phyloP scores from a whole-genome alignment of 257 asterid genomes.

The Misopates orontium region DNA sequence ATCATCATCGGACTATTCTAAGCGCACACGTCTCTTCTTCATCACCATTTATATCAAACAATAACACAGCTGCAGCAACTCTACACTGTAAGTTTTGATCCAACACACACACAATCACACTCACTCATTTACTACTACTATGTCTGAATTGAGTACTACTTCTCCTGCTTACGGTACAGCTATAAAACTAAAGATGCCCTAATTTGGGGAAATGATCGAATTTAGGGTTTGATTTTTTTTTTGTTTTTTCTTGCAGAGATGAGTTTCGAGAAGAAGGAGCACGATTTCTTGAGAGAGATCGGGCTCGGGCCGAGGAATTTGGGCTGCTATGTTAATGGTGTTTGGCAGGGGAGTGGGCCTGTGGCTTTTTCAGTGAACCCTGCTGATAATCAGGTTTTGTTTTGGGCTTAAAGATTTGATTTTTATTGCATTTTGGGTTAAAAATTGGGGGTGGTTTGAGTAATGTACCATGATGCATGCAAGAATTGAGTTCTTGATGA shows the following conservation, averaged over 20 bases:
- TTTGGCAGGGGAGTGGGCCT: slow-evolving; percentile 85
- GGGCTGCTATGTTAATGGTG: slow-evolving; percentile 71
- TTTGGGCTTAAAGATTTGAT: not conserved
- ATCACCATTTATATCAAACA: slow-evolving; percentile 30
- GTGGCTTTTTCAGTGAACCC: slow-evolving; percentile 64
- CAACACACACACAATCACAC: not conserved
- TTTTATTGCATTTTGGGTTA: not conserved
- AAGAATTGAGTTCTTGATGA: not conserved
- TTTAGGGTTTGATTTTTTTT: not conserved
- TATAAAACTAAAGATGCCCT: not conserved
- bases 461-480: slow-evolving; percentile 21
- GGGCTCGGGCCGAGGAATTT: slow-evolving; percentile 71
- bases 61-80: not conserved
- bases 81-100: slow-evolving; percentile 35
- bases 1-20: slow-evolving; percentile 21
- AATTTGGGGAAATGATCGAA: not conserved
- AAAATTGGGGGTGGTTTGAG: not conserved
- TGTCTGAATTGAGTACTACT: slow-evolving; percentile 63
- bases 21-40: slow-evolving; percentile 44
- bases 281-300: slow-evolving; percentile 75
- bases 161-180: slow-evolving; percentile 58
- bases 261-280: slow-evolving; percentile 72
- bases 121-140: no score
- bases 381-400: slow-evolving; percentile 71
- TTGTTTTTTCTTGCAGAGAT: slow-evolving; percentile 46